These are phyloP conservation scores for Scheffersomyces lignosus DNA, from an alignment of 805 yeast genomes.

Conservation along the genomic window DNA sequence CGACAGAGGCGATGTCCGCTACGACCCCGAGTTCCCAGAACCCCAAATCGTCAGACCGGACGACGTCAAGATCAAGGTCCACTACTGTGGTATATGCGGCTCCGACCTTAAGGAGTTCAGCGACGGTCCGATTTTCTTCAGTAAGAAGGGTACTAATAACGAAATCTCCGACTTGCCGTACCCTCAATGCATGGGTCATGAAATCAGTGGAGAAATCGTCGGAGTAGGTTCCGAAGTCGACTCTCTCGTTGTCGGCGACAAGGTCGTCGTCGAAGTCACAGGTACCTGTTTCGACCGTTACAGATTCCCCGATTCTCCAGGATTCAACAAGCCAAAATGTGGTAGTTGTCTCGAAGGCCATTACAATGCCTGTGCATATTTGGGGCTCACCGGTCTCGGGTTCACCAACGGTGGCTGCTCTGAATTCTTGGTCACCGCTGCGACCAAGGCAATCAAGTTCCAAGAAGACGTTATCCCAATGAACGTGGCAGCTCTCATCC, in stretches of 20 bases:
- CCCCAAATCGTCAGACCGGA: constrained; percentile 1
- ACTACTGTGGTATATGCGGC: constrained; percentile 65
- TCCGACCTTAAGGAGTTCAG: constrained; percentile 39
- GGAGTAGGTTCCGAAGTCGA: constrained; percentile 49
- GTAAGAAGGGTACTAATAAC: constrained; percentile 31
- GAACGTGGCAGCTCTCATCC: constrained; percentile 53
- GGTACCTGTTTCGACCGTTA: constrained; percentile 54
- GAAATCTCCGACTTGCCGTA: constrained; percentile 6
- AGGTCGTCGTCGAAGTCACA: constrained; percentile 63
- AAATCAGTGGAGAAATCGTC: constrained; percentile 46
- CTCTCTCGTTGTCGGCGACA: constrained; percentile 24
- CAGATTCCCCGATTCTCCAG: constrained; percentile 36
- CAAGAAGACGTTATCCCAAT: constrained; percentile 39
- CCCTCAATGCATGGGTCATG: constrained; percentile 57
- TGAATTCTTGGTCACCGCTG: constrained; percentile 46
- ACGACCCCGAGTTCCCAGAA: constrained; percentile 13
- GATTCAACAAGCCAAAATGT: constrained; percentile 32
- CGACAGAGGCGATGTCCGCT: constrained; percentile 18
- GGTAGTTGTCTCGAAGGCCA: constrained; percentile 49
- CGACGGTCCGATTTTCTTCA: constrained; percentile 62
- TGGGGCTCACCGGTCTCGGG: constrained; percentile 56
- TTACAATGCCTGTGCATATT: constrained; percentile 52
- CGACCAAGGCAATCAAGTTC: constrained; percentile 38
- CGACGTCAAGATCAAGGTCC: constrained; percentile 21
- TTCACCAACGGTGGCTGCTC: constrained; percentile 57